phyloP scores from a whole-genome alignment of 2,329 filamentous ascomycete species.

The Neocucurbitaria cava region DNA sequence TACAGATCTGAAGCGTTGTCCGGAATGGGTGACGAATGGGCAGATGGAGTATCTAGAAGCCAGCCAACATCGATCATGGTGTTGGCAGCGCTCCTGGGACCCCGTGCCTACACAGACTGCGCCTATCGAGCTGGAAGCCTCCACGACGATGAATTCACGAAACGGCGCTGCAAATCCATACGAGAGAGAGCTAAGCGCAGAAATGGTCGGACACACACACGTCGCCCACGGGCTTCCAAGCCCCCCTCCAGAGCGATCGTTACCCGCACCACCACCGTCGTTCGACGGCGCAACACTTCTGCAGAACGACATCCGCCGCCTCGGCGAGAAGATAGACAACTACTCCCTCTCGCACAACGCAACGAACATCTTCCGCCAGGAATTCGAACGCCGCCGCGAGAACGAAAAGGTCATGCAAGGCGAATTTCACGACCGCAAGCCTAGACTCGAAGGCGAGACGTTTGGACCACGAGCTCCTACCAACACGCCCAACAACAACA shows the following conservation, averaged over 20 bases:
- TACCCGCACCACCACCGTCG: constrained; percentile 13
- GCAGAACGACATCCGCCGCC: constrained; percentile 36
- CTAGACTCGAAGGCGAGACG: constrained; percentile 10
- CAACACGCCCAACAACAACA: not conserved
- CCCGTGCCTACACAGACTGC: constrained; percentile 24
- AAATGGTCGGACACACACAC: not conserved
- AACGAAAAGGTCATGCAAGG: constrained; percentile 39
- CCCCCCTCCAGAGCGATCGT: constrained; percentile 14
- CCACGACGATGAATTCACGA: not conserved
- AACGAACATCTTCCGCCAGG: constrained; percentile 13
- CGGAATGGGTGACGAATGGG: constrained; percentile 45
- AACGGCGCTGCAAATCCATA: constrained; percentile 1
- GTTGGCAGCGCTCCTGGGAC: constrained; percentile 46
- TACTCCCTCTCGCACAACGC: constrained; percentile 26
- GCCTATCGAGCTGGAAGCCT: constrained; percentile 43
- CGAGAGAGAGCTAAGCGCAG: not conserved
- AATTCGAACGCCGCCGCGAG: constrained; percentile 31
- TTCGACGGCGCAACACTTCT: constrained; percentile 33
- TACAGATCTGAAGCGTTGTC: constrained; percentile 46
- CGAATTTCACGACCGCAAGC: constrained; percentile 30
- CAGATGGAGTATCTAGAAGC: constrained; percentile 38
- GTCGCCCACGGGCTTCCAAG: constrained; percentile 3
- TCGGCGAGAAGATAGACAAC: constrained; percentile 43
- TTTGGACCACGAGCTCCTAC: constrained; percentile 1
- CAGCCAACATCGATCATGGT: constrained; percentile 42